Evolutionary conservation across 2,329 filamentous ascomycete genomes (phyloP).

Genomic region (Alternaria rosae): DNA sequence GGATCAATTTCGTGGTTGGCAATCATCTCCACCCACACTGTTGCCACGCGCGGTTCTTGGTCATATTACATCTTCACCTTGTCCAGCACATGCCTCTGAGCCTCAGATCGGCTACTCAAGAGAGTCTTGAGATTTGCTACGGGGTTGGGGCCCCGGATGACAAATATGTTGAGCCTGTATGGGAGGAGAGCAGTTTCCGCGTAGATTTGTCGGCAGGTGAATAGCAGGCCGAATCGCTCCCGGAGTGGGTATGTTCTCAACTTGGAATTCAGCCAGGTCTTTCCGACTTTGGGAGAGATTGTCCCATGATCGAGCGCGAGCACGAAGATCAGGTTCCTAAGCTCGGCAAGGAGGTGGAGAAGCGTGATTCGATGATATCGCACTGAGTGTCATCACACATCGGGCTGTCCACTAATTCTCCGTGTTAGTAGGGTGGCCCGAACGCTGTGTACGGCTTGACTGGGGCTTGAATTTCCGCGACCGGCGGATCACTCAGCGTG

Average conservation of each 20-base stretch:
- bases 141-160: not conserved
- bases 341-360: not conserved
- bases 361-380: not conserved
- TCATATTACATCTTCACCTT: not conserved
- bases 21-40: not conserved
- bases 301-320: not conserved
- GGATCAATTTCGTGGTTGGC: accelerated
- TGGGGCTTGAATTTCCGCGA: too few relatives aligned
- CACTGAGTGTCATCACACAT: accelerated
- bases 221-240: not conserved
- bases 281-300: not conserved
- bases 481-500: too few relatives aligned
- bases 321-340: not conserved
- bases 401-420: not conserved
- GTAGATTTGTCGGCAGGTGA: not conserved
- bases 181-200: not conserved
- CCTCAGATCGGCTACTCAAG: not conserved
- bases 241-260: not conserved
- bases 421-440: not conserved
- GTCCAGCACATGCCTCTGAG: not conserved
- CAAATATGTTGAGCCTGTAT: not conserved
- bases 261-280: not conserved
- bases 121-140: not conserved
- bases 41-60: not conserved
- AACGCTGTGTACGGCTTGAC: not conserved